phyloP scores from a whole-genome alignment of 495 filamentous ascomycete genomes.

The Lasiosphaeria ovina region DNA sequence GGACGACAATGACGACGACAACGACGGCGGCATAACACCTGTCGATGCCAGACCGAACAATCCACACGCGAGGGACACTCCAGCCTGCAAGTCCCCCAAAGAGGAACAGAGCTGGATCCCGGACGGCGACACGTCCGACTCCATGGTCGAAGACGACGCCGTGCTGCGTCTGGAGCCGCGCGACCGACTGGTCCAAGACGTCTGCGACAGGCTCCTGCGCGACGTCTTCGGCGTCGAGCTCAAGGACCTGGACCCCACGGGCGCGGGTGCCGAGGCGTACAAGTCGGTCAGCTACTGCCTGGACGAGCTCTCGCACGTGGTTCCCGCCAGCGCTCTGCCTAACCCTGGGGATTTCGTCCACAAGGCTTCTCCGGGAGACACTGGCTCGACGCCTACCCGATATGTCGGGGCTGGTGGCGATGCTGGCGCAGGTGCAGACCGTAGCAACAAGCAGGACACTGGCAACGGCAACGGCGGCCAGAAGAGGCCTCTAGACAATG shows the following conservation, averaged over 20 bases:
- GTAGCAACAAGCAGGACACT: constrained; percentile 4
- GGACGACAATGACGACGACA: background rate
- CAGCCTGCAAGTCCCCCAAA: no score
- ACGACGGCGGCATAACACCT: background rate
- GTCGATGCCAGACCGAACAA: constrained; percentile 2
- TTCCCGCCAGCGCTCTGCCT: constrained; percentile 12
- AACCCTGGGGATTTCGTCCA: constrained; percentile 1
- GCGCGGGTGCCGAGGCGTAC: constrained; percentile 17
- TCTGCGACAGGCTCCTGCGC: constrained; percentile 24
- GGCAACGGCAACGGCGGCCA: background rate
- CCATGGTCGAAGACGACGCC: background rate
- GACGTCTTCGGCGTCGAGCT: constrained; percentile 27
- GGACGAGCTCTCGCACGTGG: constrained; percentile 25
- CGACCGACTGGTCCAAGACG: constrained; percentile 20
- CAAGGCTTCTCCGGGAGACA: constrained; percentile 8
- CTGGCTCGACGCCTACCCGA: constrained; percentile 3
- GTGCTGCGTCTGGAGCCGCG: constrained; percentile 1
- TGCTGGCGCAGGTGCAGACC: background rate
- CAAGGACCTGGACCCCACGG: constrained; percentile 22
- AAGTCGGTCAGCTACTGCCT: constrained; percentile 26
- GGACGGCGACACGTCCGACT: constrained; percentile 1
- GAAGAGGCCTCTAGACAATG: constrained; percentile 10
- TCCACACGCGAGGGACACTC: no score
- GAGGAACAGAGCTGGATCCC: background rate
- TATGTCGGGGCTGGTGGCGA: constrained; percentile 3